phyloP scores from a whole-genome alignment of 345 rosid genomes.

The Pugionium cornutum region DNA sequence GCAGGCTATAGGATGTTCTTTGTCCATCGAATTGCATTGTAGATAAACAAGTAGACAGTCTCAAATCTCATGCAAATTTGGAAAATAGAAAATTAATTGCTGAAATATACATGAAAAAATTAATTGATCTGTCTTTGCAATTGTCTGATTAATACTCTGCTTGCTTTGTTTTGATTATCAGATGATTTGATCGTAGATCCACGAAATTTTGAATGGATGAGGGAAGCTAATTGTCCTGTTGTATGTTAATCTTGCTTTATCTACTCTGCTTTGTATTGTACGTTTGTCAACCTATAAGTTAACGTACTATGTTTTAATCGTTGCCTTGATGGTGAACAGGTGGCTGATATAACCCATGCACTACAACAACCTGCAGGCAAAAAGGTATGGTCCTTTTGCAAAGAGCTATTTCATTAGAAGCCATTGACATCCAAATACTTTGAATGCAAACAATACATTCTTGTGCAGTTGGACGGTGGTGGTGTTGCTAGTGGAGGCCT shows the following conservation, averaged over 20 bases:
- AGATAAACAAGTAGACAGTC: constrained; percentile 20
- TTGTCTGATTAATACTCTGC: constrained; percentile 26
- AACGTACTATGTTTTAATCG: constrained; percentile 8
- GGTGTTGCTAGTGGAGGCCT: constrained; percentile 99
- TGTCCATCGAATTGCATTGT: neutral
- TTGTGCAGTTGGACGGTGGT: constrained; percentile 84
- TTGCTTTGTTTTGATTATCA: constrained; percentile 39
- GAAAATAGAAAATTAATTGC: neutral
- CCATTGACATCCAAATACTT: constrained; percentile 4
- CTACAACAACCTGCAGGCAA: constrained; percentile 95
- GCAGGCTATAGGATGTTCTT: neutral
- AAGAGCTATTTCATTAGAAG: neutral
- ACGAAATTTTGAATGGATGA: constrained; percentile 91
- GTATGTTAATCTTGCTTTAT: constrained; percentile 52
- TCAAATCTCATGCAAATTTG: constrained; percentile 25
- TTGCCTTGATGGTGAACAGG: constrained; percentile 47
- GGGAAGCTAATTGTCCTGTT: constrained; percentile 94
- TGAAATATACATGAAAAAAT: neutral
- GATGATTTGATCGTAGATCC: constrained; percentile 97
- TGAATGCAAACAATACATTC: constrained; percentile 17
- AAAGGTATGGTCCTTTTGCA: constrained; percentile 52
- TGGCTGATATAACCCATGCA: constrained; percentile 92
- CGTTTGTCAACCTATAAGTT: neutral
- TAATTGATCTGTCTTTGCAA: neutral
- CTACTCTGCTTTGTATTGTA: neutral